phyloP scores from a whole-genome alignment of 805 yeast species.

The Metschnikowia henanensis region DNA sequence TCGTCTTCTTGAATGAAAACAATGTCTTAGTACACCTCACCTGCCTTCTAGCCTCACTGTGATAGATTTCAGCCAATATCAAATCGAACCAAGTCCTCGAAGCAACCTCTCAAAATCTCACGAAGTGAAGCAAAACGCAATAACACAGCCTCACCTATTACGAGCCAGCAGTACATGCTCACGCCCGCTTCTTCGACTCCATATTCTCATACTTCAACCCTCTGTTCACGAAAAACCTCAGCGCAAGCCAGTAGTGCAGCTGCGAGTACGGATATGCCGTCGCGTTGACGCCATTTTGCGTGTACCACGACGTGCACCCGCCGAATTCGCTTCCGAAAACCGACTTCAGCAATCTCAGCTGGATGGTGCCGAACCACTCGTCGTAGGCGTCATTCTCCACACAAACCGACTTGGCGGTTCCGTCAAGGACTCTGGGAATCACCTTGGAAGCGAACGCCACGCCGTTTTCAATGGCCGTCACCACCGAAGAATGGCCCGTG shows the following conservation, averaged over 20 bases:
- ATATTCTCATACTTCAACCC: slow-evolving; percentile 15
- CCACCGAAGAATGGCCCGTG: slow-evolving; percentile 44
- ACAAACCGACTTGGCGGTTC: slow-evolving; percentile 26
- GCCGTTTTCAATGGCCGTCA: slow-evolving; percentile 38
- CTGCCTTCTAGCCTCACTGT: no score
- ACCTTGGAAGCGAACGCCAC: slow-evolving; percentile 25
- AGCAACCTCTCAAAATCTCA: no score
- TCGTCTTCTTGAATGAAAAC: no score
- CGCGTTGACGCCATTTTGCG: slow-evolving; percentile 27
- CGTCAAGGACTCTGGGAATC: slow-evolving; percentile 27
- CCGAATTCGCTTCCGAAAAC: slow-evolving; percentile 41
- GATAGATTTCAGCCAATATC: no score
- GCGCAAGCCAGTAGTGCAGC: slow-evolving; percentile 25
- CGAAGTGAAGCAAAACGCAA: no score
- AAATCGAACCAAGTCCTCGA: no score
- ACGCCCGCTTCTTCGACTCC: slow-evolving; percentile 4
- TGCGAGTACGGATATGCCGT: slow-evolving; percentile 42
- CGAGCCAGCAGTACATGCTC: no score
- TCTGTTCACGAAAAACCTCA: slow-evolving; percentile 11
- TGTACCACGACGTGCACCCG: slow-evolving; percentile 44
- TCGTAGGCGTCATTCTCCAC: slow-evolving; percentile 35
- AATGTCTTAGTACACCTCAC: no score
- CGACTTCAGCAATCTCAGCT: slow-evolving; percentile 24
- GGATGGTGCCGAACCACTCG: slow-evolving; percentile 32
- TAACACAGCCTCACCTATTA: no score